Conservation (phyloP, 2,329 filamentous ascomycete genomes). For the Cytospora piceae region DNA sequence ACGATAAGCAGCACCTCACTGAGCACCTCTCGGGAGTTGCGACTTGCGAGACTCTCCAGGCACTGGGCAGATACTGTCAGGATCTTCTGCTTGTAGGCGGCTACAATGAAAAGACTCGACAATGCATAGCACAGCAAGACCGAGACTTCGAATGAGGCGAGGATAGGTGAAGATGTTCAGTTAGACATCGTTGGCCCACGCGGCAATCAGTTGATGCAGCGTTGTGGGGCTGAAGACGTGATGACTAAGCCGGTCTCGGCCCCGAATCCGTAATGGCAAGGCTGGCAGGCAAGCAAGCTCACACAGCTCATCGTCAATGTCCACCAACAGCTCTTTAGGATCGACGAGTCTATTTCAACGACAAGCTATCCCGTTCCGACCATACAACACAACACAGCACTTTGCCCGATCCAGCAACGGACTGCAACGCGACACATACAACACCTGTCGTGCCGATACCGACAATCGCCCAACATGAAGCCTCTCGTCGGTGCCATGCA, state of each 20-base stretch:
- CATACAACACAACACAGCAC: not conserved
- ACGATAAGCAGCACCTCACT: not conserved
- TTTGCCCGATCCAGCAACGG: not conserved
- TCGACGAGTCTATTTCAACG: constrained; percentile 7
- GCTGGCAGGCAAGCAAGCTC: constrained; percentile 8
- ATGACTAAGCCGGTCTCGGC: constrained; percentile 18
- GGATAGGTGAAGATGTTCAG: not conserved
- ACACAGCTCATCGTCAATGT: not conserved
- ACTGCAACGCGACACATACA: not conserved
- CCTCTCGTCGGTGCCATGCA: constrained; percentile 89
- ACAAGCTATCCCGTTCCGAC: constrained; percentile 8
- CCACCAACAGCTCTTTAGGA: constrained; percentile 2
- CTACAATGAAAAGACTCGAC: not conserved
- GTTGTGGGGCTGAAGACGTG: not conserved
- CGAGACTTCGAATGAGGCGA: not conserved
- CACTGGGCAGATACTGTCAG: not conserved
- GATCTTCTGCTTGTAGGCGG: not conserved
- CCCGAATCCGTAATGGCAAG: constrained; percentile 1
- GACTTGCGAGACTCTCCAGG: not conserved
- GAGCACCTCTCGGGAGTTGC: not conserved
- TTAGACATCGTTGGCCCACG: too few relatives aligned
- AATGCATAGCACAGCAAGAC: too few relatives aligned
- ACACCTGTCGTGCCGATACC: not conserved
- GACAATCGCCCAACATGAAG: constrained; percentile 71
- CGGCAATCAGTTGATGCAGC: not conserved